phyloP scores from a whole-genome alignment of 2,329 filamentous ascomycete species.

The Xylaria sp. region DNA sequence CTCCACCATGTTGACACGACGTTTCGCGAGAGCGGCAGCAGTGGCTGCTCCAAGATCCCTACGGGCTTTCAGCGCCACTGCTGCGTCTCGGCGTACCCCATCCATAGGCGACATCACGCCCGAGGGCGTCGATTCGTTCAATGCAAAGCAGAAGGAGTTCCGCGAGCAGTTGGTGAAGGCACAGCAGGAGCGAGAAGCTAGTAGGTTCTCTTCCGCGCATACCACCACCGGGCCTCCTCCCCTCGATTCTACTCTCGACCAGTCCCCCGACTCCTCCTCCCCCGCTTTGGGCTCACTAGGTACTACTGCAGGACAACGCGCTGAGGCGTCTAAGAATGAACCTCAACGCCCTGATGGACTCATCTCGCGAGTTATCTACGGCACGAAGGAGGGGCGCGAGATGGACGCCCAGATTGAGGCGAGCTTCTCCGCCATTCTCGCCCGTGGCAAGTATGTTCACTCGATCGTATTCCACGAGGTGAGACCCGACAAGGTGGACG shows the following conservation, averaged over 20 bases:
- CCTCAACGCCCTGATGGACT: constrained; percentile 69
- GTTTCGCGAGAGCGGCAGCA: constrained; percentile 51
- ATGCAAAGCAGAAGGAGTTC: constrained; percentile 81
- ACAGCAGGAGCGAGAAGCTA: constrained; percentile 83
- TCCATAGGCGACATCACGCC: constrained; percentile 82
- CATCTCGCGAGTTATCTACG: constrained; percentile 89
- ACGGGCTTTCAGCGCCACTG: constrained; percentile 62
- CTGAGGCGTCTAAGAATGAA: constrained; percentile 60
- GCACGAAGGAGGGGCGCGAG: constrained; percentile 91
- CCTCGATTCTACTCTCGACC: too few relatives aligned
- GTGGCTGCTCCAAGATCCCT: constrained; percentile 51
- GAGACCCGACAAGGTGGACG: constrained; percentile 91
- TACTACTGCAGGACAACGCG: constrained; percentile 59
- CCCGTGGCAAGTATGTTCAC: constrained; percentile 96
- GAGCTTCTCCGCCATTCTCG: constrained; percentile 92
- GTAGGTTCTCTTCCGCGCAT: constrained; percentile 55
- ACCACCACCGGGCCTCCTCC: constrained; percentile 11
- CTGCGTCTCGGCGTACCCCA: constrained; percentile 59
- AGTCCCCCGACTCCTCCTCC: too few relatives aligned
- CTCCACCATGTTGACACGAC: constrained; percentile 53
- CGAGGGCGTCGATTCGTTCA: constrained; percentile 74
- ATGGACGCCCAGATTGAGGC: constrained; percentile 95
- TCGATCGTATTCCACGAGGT: constrained; percentile 97
- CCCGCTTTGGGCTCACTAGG: constrained; percentile 64
- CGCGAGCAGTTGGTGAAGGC: constrained; percentile 77